Evolutionary conservation across 495 filamentous ascomycete genomes (phyloP).

Genomic region (Penicillium diatomitis): DNA sequence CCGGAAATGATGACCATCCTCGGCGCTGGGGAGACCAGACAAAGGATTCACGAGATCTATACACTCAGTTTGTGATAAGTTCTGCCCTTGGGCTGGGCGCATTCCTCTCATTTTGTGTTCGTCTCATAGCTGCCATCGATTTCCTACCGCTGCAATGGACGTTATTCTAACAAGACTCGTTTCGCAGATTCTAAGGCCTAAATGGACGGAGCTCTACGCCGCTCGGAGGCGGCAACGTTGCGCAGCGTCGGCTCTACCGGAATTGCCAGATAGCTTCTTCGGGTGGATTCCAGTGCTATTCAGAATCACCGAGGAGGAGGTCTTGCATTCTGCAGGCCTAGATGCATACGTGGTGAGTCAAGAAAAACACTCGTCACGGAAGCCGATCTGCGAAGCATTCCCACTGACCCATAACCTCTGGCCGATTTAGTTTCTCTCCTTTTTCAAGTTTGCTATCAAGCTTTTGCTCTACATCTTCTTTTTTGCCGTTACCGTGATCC

Average conservation of each 20-base stretch:
- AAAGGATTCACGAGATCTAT: constrained; percentile 41
- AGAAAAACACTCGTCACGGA: not conserved
- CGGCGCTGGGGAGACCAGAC: constrained; percentile 28
- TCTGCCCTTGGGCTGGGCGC: constrained; percentile 46
- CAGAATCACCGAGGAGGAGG: constrained; percentile 76
- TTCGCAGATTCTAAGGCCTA: constrained; percentile 62
- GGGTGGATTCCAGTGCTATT: constrained; percentile 94
- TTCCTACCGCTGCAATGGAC: not conserved
- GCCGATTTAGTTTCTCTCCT: constrained; percentile 63
- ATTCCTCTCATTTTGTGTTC: constrained; percentile 56
- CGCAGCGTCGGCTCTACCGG: constrained; percentile 65
- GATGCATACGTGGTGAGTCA: constrained; percentile 84
- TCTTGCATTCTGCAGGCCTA: constrained; percentile 81
- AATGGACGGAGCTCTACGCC: constrained; percentile 90
- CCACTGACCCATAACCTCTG: no score
- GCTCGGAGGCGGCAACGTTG: constrained; percentile 66
- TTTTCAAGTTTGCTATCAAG: constrained; percentile 88
- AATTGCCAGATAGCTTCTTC: constrained; percentile 77
- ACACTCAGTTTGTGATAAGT: constrained; percentile 52
- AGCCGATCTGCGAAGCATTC: no score
- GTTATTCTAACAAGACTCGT: no score
- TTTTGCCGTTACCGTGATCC: constrained; percentile 69
- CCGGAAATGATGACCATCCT: constrained; percentile 11
- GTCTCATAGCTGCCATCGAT: constrained; percentile 5
- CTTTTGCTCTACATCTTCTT: constrained; percentile 71